Conservation (phyloP, 257 asterid species). For the Nicotiana tomentosiformis region DNA sequence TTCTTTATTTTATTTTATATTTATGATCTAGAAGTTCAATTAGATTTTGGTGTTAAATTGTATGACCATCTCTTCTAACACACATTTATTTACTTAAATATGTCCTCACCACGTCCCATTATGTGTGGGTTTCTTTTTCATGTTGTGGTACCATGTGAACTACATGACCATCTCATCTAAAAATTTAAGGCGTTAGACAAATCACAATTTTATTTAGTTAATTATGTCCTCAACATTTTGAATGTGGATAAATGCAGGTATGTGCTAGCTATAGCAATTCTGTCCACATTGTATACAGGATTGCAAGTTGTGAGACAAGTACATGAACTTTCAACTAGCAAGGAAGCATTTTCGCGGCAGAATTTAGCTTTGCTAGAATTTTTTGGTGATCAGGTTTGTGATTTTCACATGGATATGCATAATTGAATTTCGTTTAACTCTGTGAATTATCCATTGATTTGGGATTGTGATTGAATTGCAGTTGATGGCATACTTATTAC, state of each 20-base stretch:
- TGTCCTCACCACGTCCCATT: not conserved
- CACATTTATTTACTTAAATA: too few relatives aligned
- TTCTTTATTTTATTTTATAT: too few relatives aligned
- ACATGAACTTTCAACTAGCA: conserved; percentile 38
- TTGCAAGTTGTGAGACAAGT: conserved; percentile 49
- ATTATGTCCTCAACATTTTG: not conserved
- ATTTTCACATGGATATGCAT: not conserved
- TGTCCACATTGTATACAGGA: conserved; percentile 65
- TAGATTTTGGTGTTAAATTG: not conserved
- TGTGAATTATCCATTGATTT: not conserved
- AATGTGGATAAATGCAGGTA: conserved; percentile 37
- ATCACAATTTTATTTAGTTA: too few relatives aligned
- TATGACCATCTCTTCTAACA: not conserved
- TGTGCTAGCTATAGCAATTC: conserved; percentile 69
- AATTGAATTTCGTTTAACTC: not conserved
- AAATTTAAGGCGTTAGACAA: not conserved
- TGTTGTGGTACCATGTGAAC: not conserved
- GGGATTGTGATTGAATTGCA: conserved; percentile 23
- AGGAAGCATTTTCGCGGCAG: conserved; percentile 25
- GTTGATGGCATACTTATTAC: conserved; percentile 67
- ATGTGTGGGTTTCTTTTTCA: not conserved
- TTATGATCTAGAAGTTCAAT: not conserved
- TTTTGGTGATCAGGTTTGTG: conserved; percentile 76
- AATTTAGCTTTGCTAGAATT: conserved; percentile 42
- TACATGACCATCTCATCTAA: not conserved